phyloP scores from a whole-genome alignment of 306 rosid species.

The Corylus americana region DNA sequence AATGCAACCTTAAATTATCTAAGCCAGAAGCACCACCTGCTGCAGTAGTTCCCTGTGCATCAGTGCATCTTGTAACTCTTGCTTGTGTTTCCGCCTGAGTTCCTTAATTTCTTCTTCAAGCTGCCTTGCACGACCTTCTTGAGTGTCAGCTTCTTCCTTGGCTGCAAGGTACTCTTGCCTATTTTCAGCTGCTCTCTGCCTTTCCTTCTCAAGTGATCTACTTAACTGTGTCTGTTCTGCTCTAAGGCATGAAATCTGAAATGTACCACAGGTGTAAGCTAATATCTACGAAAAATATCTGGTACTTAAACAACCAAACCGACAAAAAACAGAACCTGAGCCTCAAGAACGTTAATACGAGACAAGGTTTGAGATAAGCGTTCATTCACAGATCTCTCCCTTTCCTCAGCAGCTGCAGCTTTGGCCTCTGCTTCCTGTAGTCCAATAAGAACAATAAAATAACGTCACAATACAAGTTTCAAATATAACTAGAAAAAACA shows the following conservation, averaged over 20 bases:
- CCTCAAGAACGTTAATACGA: constrained; percentile 97
- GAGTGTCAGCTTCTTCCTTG: constrained; percentile 98
- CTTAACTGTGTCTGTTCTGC: constrained; percentile 93
- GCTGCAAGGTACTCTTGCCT: constrained; percentile 95
- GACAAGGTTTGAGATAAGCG: constrained; percentile 96
- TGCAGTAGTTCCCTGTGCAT: constrained; percentile 82
- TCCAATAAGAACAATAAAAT: constrained; percentile 35
- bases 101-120: constrained; percentile 84
- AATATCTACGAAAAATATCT: constrained; percentile 13
- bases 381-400: constrained; percentile 84
- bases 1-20: neutral
- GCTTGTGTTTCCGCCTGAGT: constrained; percentile 82
- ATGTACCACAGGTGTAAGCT: constrained; percentile 40
- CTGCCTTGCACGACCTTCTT: constrained; percentile 89
- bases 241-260: constrained; percentile 96
- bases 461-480: constrained; percentile 8
- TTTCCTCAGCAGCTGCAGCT: constrained; percentile 97
- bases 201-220: constrained; percentile 93
- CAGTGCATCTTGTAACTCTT: constrained; percentile 86
- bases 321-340: constrained; percentile 71
- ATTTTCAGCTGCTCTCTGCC: constrained; percentile 98
- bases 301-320: constrained; percentile 19
- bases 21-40: constrained; percentile 63
- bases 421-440: constrained; percentile 93
- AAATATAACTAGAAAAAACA: constrained; percentile 17